Evolutionary conservation across 2,329 filamentous ascomycete genomes (phyloP).

Genomic region (Colletotrichum cereale): DNA sequence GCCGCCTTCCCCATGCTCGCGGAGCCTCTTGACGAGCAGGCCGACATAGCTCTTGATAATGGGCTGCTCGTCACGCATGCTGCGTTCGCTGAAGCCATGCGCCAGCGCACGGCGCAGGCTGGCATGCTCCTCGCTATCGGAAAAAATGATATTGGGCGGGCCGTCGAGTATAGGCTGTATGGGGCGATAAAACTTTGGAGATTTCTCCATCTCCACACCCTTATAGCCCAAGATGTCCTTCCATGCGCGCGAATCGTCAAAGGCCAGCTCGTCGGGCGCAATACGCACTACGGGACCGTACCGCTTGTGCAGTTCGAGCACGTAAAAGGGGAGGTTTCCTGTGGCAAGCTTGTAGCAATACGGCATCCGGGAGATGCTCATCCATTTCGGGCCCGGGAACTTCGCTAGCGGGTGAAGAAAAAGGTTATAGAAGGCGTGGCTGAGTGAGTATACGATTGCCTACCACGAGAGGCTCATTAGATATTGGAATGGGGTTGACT

Average conservation of each 20-base stretch:
- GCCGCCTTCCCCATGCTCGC: conserved; percentile 44
- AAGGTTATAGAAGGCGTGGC: conserved; percentile 44
- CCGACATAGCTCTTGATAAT: conserved; percentile 54
- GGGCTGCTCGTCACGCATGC: conserved; percentile 45
- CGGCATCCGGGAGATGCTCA: conserved; percentile 20
- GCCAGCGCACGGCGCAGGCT: conserved; percentile 39
- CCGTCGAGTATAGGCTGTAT: conserved; percentile 3
- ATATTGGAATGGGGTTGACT: not conserved
- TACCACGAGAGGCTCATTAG: conserved; percentile 17
- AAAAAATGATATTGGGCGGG: conserved; percentile 40
- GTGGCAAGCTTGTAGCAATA: conserved; percentile 35
- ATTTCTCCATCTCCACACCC: conserved; percentile 38
- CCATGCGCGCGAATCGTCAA: conserved; percentile 52
- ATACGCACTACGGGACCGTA: conserved; percentile 62
- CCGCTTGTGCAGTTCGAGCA: conserved; percentile 51
- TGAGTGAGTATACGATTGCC: conserved; percentile 16
- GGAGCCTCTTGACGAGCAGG: conserved; percentile 53
- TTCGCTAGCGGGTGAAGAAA: conserved; percentile 48
- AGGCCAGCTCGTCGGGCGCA: conserved; percentile 61
- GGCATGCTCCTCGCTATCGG: conserved; percentile 32
- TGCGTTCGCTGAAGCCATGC: conserved; percentile 45
- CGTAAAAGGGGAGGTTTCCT: conserved; percentile 46
- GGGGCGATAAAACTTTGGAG: conserved; percentile 26
- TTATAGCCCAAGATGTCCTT: conserved; percentile 56
- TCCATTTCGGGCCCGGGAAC: conserved; percentile 46